Base-by-base conservation (phyloP, 1,284 basidiomycete species). In the Chalciporus piperatoides region DNA sequence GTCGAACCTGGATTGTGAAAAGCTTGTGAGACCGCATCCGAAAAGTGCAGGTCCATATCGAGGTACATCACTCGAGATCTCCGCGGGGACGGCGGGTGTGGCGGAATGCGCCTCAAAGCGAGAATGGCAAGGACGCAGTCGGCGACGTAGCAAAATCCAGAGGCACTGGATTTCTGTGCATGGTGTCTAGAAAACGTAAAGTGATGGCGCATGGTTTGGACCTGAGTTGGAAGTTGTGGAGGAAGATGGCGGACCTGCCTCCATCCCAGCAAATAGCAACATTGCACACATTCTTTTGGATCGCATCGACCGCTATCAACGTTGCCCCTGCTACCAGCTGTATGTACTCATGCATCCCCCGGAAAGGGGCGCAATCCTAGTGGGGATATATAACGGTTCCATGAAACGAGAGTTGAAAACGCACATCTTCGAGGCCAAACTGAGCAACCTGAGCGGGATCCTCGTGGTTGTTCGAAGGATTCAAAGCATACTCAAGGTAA, bases 91-190 rank as follows among this genome's bases (percentile, higher is more conserved):
- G 46, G 40, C 4, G 32, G 44, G 41, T 32, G 45, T 19, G 56
- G 53, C 0, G 55, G 46, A 11, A 63, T 56, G 25, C 75, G 73
- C 56, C 78, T 82, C 40, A 87, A 72, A 3, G 74, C 67, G 37
- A 89, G 74, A 46, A 95, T 82, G 0, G 88, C 87, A 0, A 97
- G 77, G 2, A 93, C 82, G 47, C 86, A 86, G 64, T 97, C 95
- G 4, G 92, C 91, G 24, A 97, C 84, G 64, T 97, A 97, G 71
- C 94, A 97, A 69, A 93, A 97, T 0, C 94, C 95, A 2, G 88
- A 83, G 0, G 92, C 91, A 44, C 74, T 75, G 0, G 78, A 73
- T 62, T 87, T 86, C 46, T 81, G 80, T 0, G 86, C 85, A 56
- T 92, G 90, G 57, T 92, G 90, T 61, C 89, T 86, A 48, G 14